These are phyloP conservation scores for Plasmodium gaboni DNA, from an alignment of 169 alveolate genomes.

Conservation along the genomic window DNA sequence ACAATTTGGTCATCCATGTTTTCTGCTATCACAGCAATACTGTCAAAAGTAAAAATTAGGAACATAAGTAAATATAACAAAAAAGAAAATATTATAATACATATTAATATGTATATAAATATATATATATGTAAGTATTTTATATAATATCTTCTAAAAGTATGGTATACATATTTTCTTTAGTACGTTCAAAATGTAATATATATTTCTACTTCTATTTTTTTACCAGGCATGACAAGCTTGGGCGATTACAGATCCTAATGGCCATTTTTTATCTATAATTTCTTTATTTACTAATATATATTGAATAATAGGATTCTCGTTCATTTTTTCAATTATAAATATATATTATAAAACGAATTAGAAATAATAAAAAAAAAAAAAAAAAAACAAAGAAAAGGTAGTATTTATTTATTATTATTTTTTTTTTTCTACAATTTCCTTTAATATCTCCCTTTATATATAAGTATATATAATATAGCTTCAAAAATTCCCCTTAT, in stretches of 20 bases:
- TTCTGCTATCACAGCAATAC: slow-evolving; percentile 78
- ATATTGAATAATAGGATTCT: slow-evolving; percentile 51
- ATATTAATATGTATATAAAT: not conserved
- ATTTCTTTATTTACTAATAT: slow-evolving; percentile 76
- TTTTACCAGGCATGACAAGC: slow-evolving; percentile 84
- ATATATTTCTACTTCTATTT: not conserved
- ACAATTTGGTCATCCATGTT: slow-evolving; percentile 68
- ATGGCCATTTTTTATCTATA: slow-evolving; percentile 79
- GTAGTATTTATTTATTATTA: too few species aligned
- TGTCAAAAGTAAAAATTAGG: not conserved
- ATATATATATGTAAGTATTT: not conserved
- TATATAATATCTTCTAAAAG: not conserved
- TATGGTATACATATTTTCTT: not conserved
- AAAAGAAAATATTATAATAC: not conserved
- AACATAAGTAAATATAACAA: not conserved
- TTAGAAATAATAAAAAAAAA: too few species aligned
- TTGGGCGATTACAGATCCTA: slow-evolving; percentile 82
- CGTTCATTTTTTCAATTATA: slow-evolving; percentile 26
- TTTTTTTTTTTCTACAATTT: not conserved
- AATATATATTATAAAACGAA: not conserved
- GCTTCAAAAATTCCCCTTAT: too few species aligned
- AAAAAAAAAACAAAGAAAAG: too few species aligned
- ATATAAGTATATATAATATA: too few species aligned
- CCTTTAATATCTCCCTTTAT: too few species aligned
- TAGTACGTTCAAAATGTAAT: not conserved